Conservation (phyloP, 345 rosid species). For the Hibiscus trionum region DNA sequence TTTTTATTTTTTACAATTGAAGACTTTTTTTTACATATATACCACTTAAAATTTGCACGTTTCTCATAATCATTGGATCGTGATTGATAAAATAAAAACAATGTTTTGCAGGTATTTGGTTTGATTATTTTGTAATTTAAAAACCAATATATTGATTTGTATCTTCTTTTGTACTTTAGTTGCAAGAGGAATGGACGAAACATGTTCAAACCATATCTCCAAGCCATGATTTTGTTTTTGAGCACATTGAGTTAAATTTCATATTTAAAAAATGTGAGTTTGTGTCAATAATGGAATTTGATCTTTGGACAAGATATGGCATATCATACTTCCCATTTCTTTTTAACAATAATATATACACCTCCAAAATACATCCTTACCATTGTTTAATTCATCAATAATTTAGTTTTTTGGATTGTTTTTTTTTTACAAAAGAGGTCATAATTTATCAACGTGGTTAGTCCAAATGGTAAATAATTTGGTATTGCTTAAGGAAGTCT, state of each 20-base stretch:
- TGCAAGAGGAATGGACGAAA: neutral
- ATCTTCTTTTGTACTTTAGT: neutral
- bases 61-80: too few species aligned
- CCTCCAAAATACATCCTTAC: too few species aligned
- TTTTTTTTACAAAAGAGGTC: too few species aligned
- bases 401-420: too few species aligned
- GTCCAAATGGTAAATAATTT: too few species aligned
- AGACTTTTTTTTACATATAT: too few species aligned
- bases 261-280: neutral
- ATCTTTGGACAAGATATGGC: constrained; percentile 8
- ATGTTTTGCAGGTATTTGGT: neutral
- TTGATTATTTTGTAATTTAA: neutral
- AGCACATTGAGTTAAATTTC: neutral
- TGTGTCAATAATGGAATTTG: constrained; percentile 1
- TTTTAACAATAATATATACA: too few species aligned
- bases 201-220: neutral
- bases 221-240: neutral
- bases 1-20: too few species aligned
- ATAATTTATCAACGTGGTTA: too few species aligned
- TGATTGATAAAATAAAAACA: neutral
- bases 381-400: too few species aligned
- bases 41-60: too few species aligned
- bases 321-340: neutral
- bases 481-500: too few species aligned
- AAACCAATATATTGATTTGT: neutral